phyloP scores from a whole-genome alignment of 129 eudicot genomes.

The Helianthus annuus region HanXRQr2.0-SUNRISE NC_035443.2:181839929-181840428 shows the following conservation, averaged over 20 bases:
- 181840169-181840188: conserved; percentile 16
- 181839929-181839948: conserved; percentile 50
- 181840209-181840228: conserved; percentile 16
- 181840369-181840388: conserved; percentile 18
- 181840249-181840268: conserved; percentile 22
- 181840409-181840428: conserved; percentile 26
- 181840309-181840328: conserved; percentile 24
- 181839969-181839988: conserved; percentile 50
- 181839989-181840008: conserved; percentile 54
- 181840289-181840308: conserved; percentile 22
- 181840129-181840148: conserved; percentile 43
- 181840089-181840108: conserved; percentile 52
- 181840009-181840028: conserved; percentile 44
- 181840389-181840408: conserved; percentile 1
- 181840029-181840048: conserved; percentile 55
- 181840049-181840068: conserved; percentile 40
- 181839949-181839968: conserved; percentile 49
- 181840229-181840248: conserved; percentile 15
- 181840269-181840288: conserved; percentile 22
- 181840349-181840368: conserved; percentile 20
- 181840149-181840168: conserved; percentile 60
- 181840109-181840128: conserved; percentile 47
- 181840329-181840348: conserved; percentile 18
- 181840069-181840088: conserved; percentile 48
- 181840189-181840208: conserved; percentile 21